These are phyloP conservation scores for Omphalea diandra DNA, from an alignment of 441 rosid species.

Conservation along the genomic window DNA sequence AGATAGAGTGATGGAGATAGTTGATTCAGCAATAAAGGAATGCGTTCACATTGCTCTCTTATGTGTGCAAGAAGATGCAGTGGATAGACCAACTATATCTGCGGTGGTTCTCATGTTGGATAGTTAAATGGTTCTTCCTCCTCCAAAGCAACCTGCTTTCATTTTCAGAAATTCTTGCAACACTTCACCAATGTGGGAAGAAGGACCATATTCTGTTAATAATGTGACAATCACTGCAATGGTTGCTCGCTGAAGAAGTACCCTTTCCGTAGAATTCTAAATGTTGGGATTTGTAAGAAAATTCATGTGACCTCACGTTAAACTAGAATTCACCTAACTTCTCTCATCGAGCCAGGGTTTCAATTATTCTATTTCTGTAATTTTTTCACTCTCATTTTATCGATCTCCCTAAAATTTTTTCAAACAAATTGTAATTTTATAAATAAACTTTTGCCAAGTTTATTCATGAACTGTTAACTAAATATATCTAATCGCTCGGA, in stretches of 20 bases:
- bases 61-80: slow-evolving; percentile 51
- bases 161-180: slow-evolving; percentile 3
- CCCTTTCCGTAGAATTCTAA: neutral
- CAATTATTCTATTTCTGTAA: too few relatives aligned
- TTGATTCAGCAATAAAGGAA: slow-evolving; percentile 29
- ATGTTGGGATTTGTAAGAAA: too few relatives aligned
- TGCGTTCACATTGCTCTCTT: slow-evolving; percentile 53
- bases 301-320: too few relatives aligned
- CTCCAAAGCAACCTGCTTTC: slow-evolving; percentile 50
- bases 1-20: slow-evolving; percentile 29
- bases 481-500: too few relatives aligned
- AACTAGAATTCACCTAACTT: too few relatives aligned
- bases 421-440: too few relatives aligned
- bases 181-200: neutral
- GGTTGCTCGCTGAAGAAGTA: neutral
- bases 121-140: slow-evolving; percentile 37
- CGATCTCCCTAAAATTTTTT: too few relatives aligned
- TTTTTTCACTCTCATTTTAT: too few relatives aligned
- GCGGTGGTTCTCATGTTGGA: slow-evolving; percentile 46
- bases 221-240: neutral
- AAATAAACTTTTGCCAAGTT: too few relatives aligned
- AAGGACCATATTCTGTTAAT: neutral
- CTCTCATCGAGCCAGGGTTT: too few relatives aligned
- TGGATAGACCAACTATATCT: slow-evolving; percentile 49
- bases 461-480: too few relatives aligned